Evolutionary conservation across 495 filamentous ascomycete genomes (phyloP), one percentile per base, ranked within the genome.

Genomic region (Penicillium pancosmium): DNA sequence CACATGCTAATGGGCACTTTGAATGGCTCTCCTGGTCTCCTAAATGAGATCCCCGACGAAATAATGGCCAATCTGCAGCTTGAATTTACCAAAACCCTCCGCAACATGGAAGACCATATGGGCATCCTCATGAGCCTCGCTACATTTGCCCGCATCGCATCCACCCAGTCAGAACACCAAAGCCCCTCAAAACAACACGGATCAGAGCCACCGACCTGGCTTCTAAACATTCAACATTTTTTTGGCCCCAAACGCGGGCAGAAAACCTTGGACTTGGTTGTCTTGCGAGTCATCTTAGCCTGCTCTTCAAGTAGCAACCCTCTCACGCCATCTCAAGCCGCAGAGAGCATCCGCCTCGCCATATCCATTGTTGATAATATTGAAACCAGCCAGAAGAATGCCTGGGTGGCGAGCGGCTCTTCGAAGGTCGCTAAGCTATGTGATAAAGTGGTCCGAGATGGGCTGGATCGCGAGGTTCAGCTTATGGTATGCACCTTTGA

Each of bases 191-290:
- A 57, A 12, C 56, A 61, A 57, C 63, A 56, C 43, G 59, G 56
- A 54, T 34, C 59, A 57, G 52, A 60, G 18, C 16, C 43, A 13
- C 68, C 68, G 44, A 21, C 59, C 16, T 77, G 73, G 75, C 66
- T 80, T 35, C 63, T 73, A 10, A 75, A 68, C 47, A 76, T 80
- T 48, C 69, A 63, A 12, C 68, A 83, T 48, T 82, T 83, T 55
- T 84, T 84, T 43, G 77, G 75, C 5, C 61, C 74, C 1, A 82
- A 80, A 52, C 70, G 75, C 10, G 80, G 75, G 2, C 50, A 71
- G 10, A 87, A 86, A 55, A 87, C 81, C 1, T 62, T 86, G 13
- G 78, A 86, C 55, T 66, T 87, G 36, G 75, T 83, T 4, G 76
- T 82, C 2, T 64, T 85, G 49, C 77, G 76, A 19, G 80, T 79